Percentiles rank a stretch among this genome's conserved stretches.
phyloP scores from a whole-genome alignment of 345 rosid genomes.

The Camelina neglecta region DNA sequence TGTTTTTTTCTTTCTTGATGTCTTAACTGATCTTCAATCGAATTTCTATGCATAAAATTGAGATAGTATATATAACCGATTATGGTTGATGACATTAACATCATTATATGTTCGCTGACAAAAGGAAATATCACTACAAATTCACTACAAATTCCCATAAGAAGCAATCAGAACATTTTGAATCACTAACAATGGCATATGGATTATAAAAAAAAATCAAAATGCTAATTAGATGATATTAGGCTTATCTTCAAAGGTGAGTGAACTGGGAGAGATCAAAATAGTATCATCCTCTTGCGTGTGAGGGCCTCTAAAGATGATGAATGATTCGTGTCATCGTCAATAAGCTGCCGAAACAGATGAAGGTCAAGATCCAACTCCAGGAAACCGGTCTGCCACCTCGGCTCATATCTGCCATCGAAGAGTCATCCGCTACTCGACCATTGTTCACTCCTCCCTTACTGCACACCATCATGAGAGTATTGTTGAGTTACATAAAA shows the following conservation, averaged over 20 bases:
- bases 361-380: conserved; percentile 31
- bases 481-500: not conserved
- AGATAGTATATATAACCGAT: not conserved
- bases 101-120: conserved; percentile 5
- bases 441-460: conserved; percentile 38
- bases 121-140: not conserved
- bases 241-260: conserved; percentile 23
- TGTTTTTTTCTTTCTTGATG: no score
- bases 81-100: conserved; percentile 7
- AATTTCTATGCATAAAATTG: no score
- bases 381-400: conserved; percentile 28
- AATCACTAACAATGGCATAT: conserved; percentile 13
- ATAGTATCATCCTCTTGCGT: not conserved
- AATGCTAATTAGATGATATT: conserved; percentile 21
- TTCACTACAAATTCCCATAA: conserved; percentile 4
- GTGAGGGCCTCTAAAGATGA: conserved; percentile 30
- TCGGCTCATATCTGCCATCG: conserved; percentile 28
- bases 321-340: conserved; percentile 24
- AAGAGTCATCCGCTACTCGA: conserved; percentile 36
- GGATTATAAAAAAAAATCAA: not conserved
- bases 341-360: conserved; percentile 28
- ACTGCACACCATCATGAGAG: conserved; percentile 22
- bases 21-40: no score
- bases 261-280: conserved; percentile 21
- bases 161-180: conserved; percentile 14